Evolutionary conservation across 106 monocot species (phyloP).

Genomic region (Phalaenopsis aphrodite): DNA sequence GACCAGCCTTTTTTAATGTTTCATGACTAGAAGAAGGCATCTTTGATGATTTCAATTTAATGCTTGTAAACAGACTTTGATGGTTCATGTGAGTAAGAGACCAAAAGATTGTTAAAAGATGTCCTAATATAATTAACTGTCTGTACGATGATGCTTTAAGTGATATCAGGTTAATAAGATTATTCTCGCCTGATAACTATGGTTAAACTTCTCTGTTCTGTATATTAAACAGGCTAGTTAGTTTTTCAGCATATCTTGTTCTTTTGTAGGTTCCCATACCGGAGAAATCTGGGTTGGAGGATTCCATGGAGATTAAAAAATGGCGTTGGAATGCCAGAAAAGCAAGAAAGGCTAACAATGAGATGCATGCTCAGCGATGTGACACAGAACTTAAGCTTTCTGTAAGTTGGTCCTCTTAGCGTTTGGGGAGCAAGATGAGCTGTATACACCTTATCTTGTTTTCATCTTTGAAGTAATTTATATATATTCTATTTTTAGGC

Average conservation of each 20-base stretch:
- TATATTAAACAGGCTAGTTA: background rate
- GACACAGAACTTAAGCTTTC: conserved; percentile 88
- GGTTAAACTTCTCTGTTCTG: background rate
- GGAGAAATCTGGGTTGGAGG: conserved; percentile 47
- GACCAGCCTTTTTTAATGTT: background rate
- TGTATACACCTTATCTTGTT: background rate
- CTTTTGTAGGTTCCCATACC: conserved; percentile 54
- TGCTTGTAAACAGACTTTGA: background rate
- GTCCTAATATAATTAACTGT: background rate
- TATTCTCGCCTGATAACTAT: background rate
- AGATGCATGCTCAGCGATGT: conserved; percentile 84
- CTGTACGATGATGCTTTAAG: background rate
- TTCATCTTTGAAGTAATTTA: background rate
- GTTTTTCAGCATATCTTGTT: background rate
- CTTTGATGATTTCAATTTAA: background rate
- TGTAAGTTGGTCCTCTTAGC: conserved; percentile 24
- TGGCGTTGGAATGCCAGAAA: conserved; percentile 69
- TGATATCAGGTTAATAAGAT: background rate
- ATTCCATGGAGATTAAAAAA: conserved; percentile 43
- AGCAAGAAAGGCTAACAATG: conserved; percentile 66
- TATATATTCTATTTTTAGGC: background rate
- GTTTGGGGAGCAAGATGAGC: background rate
- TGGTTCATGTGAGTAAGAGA: background rate
- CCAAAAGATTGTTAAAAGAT: background rate
- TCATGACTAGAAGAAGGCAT: background rate